These are phyloP conservation scores for Penicillium sp. DNA, from an alignment of 2,329 filamentous ascomycete genomes.

Conservation along the genomic window DNA sequence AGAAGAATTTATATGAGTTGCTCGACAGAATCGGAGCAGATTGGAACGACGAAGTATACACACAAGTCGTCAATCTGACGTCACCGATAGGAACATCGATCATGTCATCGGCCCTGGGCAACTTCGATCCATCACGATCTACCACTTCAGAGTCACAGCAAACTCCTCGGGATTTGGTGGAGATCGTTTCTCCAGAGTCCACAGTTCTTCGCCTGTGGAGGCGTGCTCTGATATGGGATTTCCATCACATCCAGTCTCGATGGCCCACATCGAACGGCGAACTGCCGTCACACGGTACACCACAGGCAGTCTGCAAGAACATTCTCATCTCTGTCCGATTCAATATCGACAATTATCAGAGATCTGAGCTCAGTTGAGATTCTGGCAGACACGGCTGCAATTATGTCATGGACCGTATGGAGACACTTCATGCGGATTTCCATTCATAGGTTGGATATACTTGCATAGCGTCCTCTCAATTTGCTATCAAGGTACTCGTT, in stretches of 20 bases:
- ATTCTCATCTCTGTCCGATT: too few species aligned
- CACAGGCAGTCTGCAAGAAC: too few species aligned
- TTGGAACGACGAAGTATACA: slow-evolving; percentile 9
- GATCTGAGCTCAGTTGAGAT: neutral
- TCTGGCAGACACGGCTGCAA: neutral
- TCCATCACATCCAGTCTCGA: neutral
- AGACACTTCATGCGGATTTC: neutral
- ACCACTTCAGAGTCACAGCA: too few species aligned
- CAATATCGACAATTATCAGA: too few species aligned
- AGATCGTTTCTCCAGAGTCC: neutral
- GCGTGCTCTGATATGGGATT: neutral
- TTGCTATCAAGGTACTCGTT: neutral
- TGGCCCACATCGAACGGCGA: neutral
- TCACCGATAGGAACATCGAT: slow-evolving; percentile 23
- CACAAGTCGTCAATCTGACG: slow-evolving; percentile 26
- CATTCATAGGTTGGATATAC: neutral
- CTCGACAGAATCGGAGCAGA: neutral
- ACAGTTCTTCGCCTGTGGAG: neutral
- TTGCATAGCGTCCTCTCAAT: neutral
- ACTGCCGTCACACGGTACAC: neutral
- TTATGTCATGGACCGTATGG: too few species aligned
- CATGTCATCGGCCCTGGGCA: neutral
- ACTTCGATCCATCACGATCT: too few species aligned
- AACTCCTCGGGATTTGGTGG: too few species aligned
- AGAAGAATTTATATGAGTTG: slow-evolving; percentile 2